Conservation (phyloP, 2,329 filamentous ascomycete genomes). For the Thielaviopsis ethacetica region DNA sequence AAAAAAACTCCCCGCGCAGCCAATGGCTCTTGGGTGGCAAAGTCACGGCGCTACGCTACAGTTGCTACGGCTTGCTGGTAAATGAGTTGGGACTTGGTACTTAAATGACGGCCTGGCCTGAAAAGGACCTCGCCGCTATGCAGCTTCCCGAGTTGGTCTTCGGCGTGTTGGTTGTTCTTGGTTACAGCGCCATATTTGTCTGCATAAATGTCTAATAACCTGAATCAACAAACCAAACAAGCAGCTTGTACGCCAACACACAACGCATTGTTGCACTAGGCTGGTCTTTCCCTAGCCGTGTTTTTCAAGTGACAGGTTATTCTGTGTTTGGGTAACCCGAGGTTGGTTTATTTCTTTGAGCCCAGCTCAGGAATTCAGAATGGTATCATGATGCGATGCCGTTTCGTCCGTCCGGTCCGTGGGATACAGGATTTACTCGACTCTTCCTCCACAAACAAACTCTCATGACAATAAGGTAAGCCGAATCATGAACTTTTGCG, state of each 20-base stretch:
- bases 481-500: too few relatives aligned
- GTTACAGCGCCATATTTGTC: not conserved
- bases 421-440: too few relatives aligned
- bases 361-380: too few relatives aligned
- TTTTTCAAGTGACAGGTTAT: not conserved
- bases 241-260: not conserved
- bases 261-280: not conserved
- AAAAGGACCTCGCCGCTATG: not conserved
- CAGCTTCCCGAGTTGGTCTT: not conserved
- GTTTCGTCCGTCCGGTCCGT: too few relatives aligned
- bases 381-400: too few relatives aligned
- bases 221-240: not conserved
- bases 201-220: not conserved
- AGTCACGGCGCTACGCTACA: not conserved
- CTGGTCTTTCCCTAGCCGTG: not conserved
- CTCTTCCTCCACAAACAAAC: too few relatives aligned
- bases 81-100: too few relatives aligned
- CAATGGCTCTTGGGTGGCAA: not conserved
- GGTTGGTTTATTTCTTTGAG: too few relatives aligned
- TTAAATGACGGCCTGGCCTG: too few relatives aligned
- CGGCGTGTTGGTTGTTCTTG: not conserved
- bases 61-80: not conserved
- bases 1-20: too few relatives aligned
- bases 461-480: too few relatives aligned
- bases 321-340: not conserved